Evolutionary conservation across 371 early-diverging fungal genomes (phyloP), one percentile per base, ranked within the genome.

Genomic region (Batkoa obscura): DNA sequence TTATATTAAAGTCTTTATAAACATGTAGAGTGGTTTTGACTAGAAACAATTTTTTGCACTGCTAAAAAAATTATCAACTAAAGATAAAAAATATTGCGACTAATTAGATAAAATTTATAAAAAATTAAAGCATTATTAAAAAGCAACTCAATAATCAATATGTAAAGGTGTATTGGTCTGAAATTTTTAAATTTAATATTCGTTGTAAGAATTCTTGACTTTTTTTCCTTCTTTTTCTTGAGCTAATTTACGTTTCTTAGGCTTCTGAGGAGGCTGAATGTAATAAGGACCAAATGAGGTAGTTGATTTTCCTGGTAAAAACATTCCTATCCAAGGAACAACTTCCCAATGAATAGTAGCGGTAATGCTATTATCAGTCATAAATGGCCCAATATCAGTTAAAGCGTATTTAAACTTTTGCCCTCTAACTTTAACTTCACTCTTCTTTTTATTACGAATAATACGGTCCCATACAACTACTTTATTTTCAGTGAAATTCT

Each of bases 381-480:
- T 61, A 8, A 32, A 51, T 4, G 57, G 53, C 63, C 72, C 75
- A 36, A 85, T 69, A 58, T 77, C 76, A 35, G 83, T 72, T 48
- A 81, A 55, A 4, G 80, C 67, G 67, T 89, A 89, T 67, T 86
- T 86, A 72, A 83, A 83, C 48, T 68, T 67, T n/a, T 79, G 60
- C 43, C 74, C 71, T 23, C 67, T 69, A 50, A 84, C 61, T 33
- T 66, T 67, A 37, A 88, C 59, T 43, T 73, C 64, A 0, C 85
- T 86, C 30, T 82, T 74, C 5, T 83, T 76, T 61, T 78, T 78
- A 59, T 64, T 68, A 31, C 67, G 68, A 57, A 96, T 84, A 55
- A 94, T 87, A 38, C 78, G 71, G 68, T 96, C 97, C 94, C 94
- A 96, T 47, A 96, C 59, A 2, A 90, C 84, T 45, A 89, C 78